Conservation (phyloP, 768 basidiomycete genomes). For the Daedaleopsis nitida region DNA sequence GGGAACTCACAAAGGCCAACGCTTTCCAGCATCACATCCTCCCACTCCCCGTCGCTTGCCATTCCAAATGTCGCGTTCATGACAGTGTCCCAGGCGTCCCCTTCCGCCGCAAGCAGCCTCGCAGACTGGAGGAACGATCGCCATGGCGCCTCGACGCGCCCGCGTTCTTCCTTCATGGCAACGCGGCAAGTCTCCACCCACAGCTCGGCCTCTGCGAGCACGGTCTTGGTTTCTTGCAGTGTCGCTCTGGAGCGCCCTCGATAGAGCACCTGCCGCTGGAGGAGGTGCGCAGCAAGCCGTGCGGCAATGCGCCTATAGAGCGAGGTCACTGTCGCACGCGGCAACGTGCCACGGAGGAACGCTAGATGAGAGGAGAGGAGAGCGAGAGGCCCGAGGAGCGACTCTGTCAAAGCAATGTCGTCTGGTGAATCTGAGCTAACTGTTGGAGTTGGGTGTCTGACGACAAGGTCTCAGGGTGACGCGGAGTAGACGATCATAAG, state of each 20-base stretch:
- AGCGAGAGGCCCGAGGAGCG: slow-evolving; percentile 75
- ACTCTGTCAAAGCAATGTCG: slow-evolving; percentile 60
- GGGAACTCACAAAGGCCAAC: slow-evolving; percentile 64
- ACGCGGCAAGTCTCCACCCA: slow-evolving; percentile 81
- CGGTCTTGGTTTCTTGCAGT: slow-evolving; percentile 56
- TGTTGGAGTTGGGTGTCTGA: slow-evolving; percentile 29
- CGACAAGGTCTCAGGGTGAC: background rate
- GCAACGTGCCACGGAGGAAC: slow-evolving; percentile 65
- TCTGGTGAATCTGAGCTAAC: slow-evolving; percentile 27
- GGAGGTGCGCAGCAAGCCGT: slow-evolving; percentile 73
- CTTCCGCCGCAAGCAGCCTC: slow-evolving; percentile 64
- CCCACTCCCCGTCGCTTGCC: slow-evolving; percentile 47
- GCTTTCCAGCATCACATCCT: slow-evolving; percentile 48
- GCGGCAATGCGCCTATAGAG: slow-evolving; percentile 78
- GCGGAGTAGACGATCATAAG: background rate
- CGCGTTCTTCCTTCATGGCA: slow-evolving; percentile 51
- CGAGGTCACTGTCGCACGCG: slow-evolving; percentile 53
- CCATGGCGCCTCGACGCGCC: slow-evolving; percentile 75
- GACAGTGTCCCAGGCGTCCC: slow-evolving; percentile 50
- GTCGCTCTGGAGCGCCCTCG: slow-evolving; percentile 66
- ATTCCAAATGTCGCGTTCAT: slow-evolving; percentile 50
- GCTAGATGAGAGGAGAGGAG: slow-evolving; percentile 79
- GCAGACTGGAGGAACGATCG: slow-evolving; percentile 68
- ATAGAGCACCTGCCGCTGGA: slow-evolving; percentile 81
- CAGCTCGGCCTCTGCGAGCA: slow-evolving; percentile 73